A percentile compares a stretch with the other conserved stretches of the same genome.
phyloP scores from a whole-genome alignment of 2,329 filamentous ascomycete genomes.

The Chalaropsis thielavioides region DNA sequence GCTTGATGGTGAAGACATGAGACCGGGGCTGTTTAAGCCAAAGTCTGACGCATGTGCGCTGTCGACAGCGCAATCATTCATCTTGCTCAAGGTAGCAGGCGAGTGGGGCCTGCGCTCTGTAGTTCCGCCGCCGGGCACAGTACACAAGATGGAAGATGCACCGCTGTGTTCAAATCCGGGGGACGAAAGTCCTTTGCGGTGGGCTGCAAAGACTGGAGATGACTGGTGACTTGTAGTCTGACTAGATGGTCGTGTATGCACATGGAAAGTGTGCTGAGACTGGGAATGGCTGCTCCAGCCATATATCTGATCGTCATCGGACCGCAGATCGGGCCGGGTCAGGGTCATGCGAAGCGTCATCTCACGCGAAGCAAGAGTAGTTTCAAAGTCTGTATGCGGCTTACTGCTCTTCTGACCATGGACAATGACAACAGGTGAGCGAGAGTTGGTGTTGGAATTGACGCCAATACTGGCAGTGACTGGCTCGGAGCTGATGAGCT shows the following conservation, averaged over 20 bases:
- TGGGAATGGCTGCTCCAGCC: conserved; percentile 40
- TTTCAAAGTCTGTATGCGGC: conserved; percentile 14
- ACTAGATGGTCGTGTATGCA: conserved; percentile 7
- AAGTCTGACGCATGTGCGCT: background rate
- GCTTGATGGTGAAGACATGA: background rate
- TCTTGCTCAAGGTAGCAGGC: background rate
- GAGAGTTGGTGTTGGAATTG: conserved; percentile 18
- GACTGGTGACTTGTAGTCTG: conserved; percentile 10
- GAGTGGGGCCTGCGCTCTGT: background rate
- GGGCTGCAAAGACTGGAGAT: background rate
- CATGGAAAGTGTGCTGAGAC: background rate
- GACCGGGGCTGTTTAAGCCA: background rate
- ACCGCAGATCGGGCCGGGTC: conserved; percentile 73
- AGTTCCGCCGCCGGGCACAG: background rate
- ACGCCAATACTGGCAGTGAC: conserved; percentile 20
- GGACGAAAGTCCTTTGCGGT: conserved; percentile 1
- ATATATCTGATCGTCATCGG: conserved; percentile 57
- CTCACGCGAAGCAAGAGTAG: conserved; percentile 37
- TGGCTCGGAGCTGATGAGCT: background rate
- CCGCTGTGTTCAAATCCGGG: background rate
- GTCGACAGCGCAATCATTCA: background rate
- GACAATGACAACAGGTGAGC: conserved; percentile 8
- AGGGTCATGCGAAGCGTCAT: conserved; percentile 97
- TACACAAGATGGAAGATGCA: background rate
- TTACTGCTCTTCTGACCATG: conserved; percentile 21